These are phyloP conservation scores for Microdochium paspali DNA, from an alignment of 2,329 filamentous ascomycete species.

Conservation along the genomic window DNA sequence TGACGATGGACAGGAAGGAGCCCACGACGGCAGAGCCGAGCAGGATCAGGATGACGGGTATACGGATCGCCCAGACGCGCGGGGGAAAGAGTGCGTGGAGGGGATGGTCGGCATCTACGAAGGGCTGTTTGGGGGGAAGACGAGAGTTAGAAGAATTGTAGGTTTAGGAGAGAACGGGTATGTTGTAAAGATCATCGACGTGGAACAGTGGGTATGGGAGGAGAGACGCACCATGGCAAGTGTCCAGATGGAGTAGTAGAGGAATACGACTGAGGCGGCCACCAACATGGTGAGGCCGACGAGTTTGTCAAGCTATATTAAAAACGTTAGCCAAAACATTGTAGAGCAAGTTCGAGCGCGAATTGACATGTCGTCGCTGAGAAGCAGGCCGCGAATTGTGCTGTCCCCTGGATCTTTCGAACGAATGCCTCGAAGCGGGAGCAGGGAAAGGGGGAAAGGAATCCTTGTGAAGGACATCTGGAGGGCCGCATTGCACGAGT, in stretches of 20 bases:
- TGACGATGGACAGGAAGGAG: constrained; percentile 90
- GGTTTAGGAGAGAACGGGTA: no score
- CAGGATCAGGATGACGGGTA: constrained; percentile 92
- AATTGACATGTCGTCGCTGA: no score
- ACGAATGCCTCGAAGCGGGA: not conserved
- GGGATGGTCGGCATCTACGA: constrained; percentile 89
- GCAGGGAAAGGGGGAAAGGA: not conserved
- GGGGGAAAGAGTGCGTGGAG: constrained; percentile 94
- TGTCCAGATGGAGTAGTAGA: constrained; percentile 97
- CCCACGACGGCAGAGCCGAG: constrained; percentile 89
- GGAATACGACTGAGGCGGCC: constrained; percentile 53
- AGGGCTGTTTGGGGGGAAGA: constrained; percentile 81
- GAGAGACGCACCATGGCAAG: constrained; percentile 72
- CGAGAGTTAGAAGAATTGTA: no score
- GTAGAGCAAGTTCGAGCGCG: no score
- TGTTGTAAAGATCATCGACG: no score
- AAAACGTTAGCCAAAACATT: no score
- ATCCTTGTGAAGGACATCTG: not conserved
- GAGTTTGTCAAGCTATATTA: constrained; percentile 77
- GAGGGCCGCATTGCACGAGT: not conserved
- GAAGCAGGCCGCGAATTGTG: no score
- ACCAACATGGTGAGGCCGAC: constrained; percentile 59
- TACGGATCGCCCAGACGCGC: constrained; percentile 96
- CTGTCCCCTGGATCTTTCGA: no score
- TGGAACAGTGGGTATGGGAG: constrained; percentile 2